Evolutionary conservation across 2,329 filamentous ascomycete species (phyloP).

Genomic region (Akanthomyces uredinophilus): DNA sequence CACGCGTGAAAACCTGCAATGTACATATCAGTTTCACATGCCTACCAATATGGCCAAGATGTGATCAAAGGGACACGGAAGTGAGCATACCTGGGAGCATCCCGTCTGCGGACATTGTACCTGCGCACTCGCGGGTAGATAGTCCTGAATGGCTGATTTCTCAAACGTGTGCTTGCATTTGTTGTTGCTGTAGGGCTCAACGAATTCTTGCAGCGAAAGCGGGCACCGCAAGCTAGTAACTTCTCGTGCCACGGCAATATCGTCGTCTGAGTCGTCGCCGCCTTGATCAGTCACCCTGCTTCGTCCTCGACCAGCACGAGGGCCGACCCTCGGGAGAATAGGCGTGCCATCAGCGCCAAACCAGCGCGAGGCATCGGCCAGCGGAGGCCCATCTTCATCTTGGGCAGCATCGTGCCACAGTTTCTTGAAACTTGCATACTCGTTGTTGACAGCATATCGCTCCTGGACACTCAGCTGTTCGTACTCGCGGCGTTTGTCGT

Average conservation of each 20-base stretch:
- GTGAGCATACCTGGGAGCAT: slow-evolving; percentile 49
- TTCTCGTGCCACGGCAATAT: slow-evolving; percentile 61
- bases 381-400: slow-evolving; percentile 42
- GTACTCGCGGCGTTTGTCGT: slow-evolving; percentile 39
- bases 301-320: slow-evolving; percentile 9
- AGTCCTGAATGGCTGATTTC: slow-evolving; percentile 55
- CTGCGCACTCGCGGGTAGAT: slow-evolving; percentile 37
- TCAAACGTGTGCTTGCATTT: slow-evolving; percentile 72
- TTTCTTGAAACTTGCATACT: slow-evolving; percentile 55
- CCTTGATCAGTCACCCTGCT: slow-evolving; percentile 23
- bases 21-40: not conserved
- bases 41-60: not conserved
- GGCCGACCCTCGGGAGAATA: slow-evolving; percentile 26
- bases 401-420: slow-evolving; percentile 51
- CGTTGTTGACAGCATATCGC: slow-evolving; percentile 52
- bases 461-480: slow-evolving; percentile 35
- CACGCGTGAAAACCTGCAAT: slow-evolving; percentile 41
- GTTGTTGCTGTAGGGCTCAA: slow-evolving; percentile 59
- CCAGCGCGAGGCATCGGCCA: slow-evolving; percentile 51
- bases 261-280: slow-evolving; percentile 56
- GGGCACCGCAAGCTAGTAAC: slow-evolving; percentile 65
- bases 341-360: slow-evolving; percentile 44
- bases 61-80: not conserved
- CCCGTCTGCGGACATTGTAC: slow-evolving; percentile 61
- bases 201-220: slow-evolving; percentile 59